Conservation (phyloP, 2,329 filamentous ascomycete species). For the Alternaria ethzedia region DNA sequence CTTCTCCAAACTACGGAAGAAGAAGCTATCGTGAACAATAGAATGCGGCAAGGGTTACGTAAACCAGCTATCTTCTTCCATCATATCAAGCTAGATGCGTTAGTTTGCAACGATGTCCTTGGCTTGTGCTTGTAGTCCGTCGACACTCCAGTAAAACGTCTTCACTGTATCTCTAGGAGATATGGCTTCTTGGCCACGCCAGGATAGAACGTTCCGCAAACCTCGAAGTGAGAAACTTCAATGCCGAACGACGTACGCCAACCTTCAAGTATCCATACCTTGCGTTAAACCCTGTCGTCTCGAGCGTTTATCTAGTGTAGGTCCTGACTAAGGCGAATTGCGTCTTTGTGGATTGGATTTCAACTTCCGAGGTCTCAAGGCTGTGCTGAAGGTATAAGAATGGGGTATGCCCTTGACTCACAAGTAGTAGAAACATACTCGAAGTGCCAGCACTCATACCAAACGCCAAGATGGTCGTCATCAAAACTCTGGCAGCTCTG, state of each 20-base stretch:
- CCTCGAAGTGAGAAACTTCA: not conserved
- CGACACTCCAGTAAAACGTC: slow-evolving; percentile 2
- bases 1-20: not conserved
- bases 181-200: not conserved
- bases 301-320: not conserved
- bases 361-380: not conserved
- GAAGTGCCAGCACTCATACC: not conserved
- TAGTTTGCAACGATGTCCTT: not conserved
- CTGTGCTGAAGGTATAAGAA: not conserved
- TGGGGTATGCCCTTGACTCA: too few relatives aligned
- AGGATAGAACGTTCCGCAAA: not conserved
- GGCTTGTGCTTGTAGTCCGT: not conserved
- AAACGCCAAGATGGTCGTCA: not conserved
- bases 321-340: not conserved
- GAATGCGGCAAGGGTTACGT: not conserved
- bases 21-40: not conserved
- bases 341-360: not conserved
- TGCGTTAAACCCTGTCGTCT: not conserved
- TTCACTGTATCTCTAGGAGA: not conserved
- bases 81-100: not conserved
- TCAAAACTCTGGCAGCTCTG: not conserved
- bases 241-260: slow-evolving; percentile 11
- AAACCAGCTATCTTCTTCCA: not conserved
- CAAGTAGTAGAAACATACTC: not conserved
- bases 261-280: not conserved